Percentiles rank a stretch among this genome's conserved stretches.
Evolutionary conservation across 805 yeast genomes (phyloP).

Genomic region (Metschnikowia picachoensis): DNA sequence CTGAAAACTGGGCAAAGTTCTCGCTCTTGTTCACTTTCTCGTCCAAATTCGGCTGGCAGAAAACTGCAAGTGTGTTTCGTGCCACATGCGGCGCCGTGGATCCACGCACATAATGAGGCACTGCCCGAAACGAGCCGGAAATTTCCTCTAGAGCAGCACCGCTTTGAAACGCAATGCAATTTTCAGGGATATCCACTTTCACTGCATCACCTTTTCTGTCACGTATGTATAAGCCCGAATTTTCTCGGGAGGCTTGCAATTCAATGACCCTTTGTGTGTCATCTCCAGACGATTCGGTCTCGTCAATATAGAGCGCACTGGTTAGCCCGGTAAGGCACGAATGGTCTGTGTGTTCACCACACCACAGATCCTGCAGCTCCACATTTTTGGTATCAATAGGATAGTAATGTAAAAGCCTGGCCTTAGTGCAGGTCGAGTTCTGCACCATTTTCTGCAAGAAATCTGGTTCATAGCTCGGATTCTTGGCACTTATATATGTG

Average conservation of each 20-base stretch:
- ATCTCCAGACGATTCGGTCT: constrained; percentile 16
- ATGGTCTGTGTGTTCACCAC: constrained; percentile 61
- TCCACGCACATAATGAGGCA: constrained; percentile 54
- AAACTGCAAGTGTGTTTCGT: constrained; percentile 57
- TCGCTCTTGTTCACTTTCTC: constrained; percentile 43
- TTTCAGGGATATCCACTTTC: constrained; percentile 50
- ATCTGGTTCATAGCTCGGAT: constrained; percentile 27
- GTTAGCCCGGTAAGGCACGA: constrained; percentile 58
- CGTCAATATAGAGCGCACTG: constrained; percentile 48
- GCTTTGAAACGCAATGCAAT: constrained; percentile 58
- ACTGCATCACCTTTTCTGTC: constrained; percentile 42
- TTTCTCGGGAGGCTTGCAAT: constrained; percentile 35
- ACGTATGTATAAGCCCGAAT: constrained; percentile 49
- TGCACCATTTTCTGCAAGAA: constrained; percentile 45
- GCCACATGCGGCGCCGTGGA: constrained; percentile 32
- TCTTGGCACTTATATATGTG: constrained; percentile 29
- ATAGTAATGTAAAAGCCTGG: constrained; percentile 53
- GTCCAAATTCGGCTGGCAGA: constrained; percentile 56
- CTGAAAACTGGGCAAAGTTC: constrained; percentile 49
- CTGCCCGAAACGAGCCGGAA: constrained; percentile 50
- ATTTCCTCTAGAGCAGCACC: constrained; percentile 55
- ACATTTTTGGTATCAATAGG: constrained; percentile 24
- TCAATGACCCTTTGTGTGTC: no score
- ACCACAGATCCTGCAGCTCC: constrained; percentile 35
- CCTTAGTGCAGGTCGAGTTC: constrained; percentile 52